Evolutionary conservation across 2,329 filamentous ascomycete species (phyloP), one percentile per base, ranked within the genome.

Genomic region (Rhinocladiella mackenziei): DNA sequence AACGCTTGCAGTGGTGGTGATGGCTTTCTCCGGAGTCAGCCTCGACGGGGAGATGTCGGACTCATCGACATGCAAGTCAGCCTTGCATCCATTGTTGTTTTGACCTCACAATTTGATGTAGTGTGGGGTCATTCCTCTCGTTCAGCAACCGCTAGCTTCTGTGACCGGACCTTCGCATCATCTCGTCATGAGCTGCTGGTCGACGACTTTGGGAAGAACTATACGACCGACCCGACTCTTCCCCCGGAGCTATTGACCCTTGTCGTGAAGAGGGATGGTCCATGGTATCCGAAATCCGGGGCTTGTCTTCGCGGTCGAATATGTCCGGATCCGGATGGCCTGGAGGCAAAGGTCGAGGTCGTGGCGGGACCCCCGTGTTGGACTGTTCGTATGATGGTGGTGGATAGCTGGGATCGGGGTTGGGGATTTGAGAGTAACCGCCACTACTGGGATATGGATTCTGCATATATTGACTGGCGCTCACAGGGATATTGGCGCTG

Each of bases 271-370:
- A 25, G n/a, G 23, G 30, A 4, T 25, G 13, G 6, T 44, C 32
- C 22, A 26, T 26, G 8, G 11, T 9, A 10, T 22, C 37, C 19
- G 13, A 38, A 26, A 20, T 48, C 17, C n/a, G 13, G 11, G 41
- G 32, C 25, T 42, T 39, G 5, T 42, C 29, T 3, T 44, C 45
- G 9, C 31, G 20, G 30, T 51, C 49, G 22, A 51, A 48, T 8
- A 35, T 45, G 17, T 51, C 49, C 3, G 49, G 49, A 14, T 43
- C 49, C 14, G 49, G 49, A 7, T 51, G 44, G 6, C 20, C 33
- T 25, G 49, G 48, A n/a, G 39, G 41, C 20, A 45, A 45, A 22
- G 49, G 44, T 11, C 45, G 49, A 22, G 49, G 44, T 11, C 33
- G 31, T 18, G 40, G 38, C 28, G 44, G 44, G 1, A 23, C 37